Base-by-base conservation (phyloP, 23 red algal genomes). In the Gracilaria caudata region DNA sequence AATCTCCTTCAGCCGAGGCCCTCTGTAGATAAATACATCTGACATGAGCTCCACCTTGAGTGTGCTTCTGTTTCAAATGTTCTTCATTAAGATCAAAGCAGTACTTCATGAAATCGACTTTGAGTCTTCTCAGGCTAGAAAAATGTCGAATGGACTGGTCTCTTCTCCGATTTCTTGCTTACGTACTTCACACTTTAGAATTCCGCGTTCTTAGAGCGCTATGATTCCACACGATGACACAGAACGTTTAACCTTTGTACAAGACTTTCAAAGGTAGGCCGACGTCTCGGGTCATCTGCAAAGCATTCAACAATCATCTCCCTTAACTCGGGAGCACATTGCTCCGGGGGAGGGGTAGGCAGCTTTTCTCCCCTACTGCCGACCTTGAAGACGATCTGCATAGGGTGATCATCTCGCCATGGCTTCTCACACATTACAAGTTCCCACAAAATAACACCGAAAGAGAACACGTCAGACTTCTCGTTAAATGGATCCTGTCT, bases 381-480 rank as follows among this genome's bases (percentile, higher is more conserved):
- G 49, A 99, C 97, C 64, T 91, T 89, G 70, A 80, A 96, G 35
- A 99, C 91, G 43, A 99, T 91, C 56, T 99, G 97, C 88, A 92
- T 95, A n/a, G 93, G 97, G 82, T 94, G 93, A 74, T 95, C 92
- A 51, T 99, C 84, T 77, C 84, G 88, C 97, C 97, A 99, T 51
- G 97, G 97, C 54, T 95, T 95, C 53, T 95, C 92, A 47, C 97
- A 92, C 79, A 92, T 95, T 10, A 99, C 89, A 77, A 99, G 86
- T 76, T 99, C 97, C 97, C 97, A 99, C 29, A 99, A 68, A 51
- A 99, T 96, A 9, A 99, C 97, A 41, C 97, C 97, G 56, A 99
- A 99, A 8, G 97, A 99, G 77, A 95, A 99, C 16, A 99, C 93
- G 55, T 99, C 97, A 35, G 91, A 89, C 81, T 90, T 82, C 39